Conservation (phyloP, 148 eudicot genomes). For the Rhododendron ovatum region DNA sequence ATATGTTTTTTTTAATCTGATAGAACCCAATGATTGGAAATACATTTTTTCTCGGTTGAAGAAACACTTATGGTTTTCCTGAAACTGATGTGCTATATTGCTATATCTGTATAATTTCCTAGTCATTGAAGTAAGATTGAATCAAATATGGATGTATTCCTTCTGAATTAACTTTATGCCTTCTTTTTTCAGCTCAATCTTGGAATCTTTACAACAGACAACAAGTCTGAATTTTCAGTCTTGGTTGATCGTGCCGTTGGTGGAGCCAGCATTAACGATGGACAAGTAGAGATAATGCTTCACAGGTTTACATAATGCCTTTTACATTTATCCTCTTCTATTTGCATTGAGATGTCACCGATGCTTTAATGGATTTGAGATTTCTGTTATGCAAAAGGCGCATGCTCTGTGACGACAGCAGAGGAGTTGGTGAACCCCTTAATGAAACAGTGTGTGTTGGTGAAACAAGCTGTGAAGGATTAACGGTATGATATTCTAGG, state of each 20-base stretch:
- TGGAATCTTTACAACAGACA: conserved; percentile 59
- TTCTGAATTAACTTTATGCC: not conserved
- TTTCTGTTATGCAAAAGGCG: conserved; percentile 41
- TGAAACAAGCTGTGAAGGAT: conserved; percentile 53
- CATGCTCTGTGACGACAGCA: conserved; percentile 44
- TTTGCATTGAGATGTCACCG: not conserved
- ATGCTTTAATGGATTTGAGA: not conserved
- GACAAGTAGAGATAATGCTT: conserved; percentile 84
- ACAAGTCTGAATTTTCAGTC: conserved; percentile 64
- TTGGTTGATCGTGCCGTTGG: conserved; percentile 92
- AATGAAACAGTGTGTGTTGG: conserved; percentile 58
- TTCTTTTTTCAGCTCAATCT: conserved; percentile 64
- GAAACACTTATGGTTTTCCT: not conserved
- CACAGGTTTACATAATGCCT: conserved; percentile 47
- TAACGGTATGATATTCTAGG: conserved; percentile 42
- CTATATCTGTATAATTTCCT: not conserved
- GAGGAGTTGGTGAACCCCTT: conserved; percentile 73
- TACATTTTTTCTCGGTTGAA: not conserved
- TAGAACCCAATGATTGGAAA: not conserved
- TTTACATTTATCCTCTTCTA: not conserved
- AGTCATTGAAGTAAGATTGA: not conserved
- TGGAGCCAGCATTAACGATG: conserved; percentile 75
- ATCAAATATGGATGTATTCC: not conserved
- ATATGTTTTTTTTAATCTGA: not conserved
- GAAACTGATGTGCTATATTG: not conserved